Percentiles rank a stretch among this genome's conserved stretches.
Conservation (phyloP, 495 filamentous ascomycete species). For the Tuber calosporum region DNA sequence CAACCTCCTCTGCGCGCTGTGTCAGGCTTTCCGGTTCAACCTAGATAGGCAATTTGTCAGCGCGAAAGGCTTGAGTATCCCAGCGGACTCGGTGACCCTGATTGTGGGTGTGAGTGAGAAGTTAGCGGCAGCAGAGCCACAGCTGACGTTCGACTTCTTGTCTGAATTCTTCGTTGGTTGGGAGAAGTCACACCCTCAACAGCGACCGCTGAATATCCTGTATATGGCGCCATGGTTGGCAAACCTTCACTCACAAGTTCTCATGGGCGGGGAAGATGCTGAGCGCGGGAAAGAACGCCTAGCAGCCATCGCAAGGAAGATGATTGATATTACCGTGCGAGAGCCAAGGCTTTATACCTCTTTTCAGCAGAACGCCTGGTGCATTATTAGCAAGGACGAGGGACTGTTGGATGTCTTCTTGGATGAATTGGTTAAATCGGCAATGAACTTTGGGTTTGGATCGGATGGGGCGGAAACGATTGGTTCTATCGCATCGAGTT, state of each 20-base stretch:
- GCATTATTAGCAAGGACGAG: constrained; percentile 56
- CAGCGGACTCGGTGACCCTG: constrained; percentile 55
- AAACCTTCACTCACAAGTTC: constrained; percentile 51
- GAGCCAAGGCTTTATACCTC: constrained; percentile 53
- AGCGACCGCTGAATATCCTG: constrained; percentile 56
- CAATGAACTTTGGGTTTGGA: constrained; percentile 51
- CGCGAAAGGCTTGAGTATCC: constrained; percentile 51
- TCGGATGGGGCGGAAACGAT: constrained; percentile 55
- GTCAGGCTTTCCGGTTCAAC: constrained; percentile 58
- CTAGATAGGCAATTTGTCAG: constrained; percentile 54
- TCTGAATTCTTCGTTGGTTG: constrained; percentile 64
- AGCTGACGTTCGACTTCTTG: constrained; percentile 59
- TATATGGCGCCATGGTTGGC: constrained; percentile 63
- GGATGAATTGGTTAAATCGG: constrained; percentile 57
- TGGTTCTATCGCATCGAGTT: constrained; percentile 53
- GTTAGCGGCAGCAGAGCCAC: constrained; percentile 55
- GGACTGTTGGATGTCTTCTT: constrained; percentile 56
- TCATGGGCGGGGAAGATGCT: constrained; percentile 52
- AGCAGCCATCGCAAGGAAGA: constrained; percentile 54
- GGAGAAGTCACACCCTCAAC: constrained; percentile 57
- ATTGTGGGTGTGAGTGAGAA: constrained; percentile 58
- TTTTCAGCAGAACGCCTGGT: constrained; percentile 57
- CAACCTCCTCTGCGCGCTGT: constrained; percentile 56
- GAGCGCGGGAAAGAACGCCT: constrained; percentile 58
- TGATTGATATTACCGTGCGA: constrained; percentile 55